Evolutionary conservation across 1,284 basidiomycete species (phyloP), one percentile per base, ranked within the genome.

Genomic region (Ustilago tritici): DNA sequence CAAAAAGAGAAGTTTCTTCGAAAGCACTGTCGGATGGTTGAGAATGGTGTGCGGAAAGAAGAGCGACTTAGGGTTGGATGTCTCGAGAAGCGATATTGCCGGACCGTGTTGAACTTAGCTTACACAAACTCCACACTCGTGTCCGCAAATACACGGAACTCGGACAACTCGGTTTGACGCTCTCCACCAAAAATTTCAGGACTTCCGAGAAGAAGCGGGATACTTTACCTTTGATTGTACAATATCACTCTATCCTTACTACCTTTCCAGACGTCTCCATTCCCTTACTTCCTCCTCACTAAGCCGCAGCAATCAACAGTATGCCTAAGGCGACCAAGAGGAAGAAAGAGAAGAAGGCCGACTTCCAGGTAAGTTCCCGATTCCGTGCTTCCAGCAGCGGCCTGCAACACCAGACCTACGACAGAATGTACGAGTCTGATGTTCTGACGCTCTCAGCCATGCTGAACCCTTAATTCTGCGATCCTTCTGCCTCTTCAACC

Each of bases 271-370:
- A 28, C 12, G 41, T 60, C 32, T 15, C 6, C n/a, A 34, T 2
- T 9, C 36, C 10, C 40, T 35, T 32, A 3, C 12, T 40, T 43
- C 19, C 32, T 60, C 5, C 28, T 53, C 15, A 34, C 23, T 17
- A 15, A 10, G 31, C n/a, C 49, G 10, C n/a, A 15, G 23, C 38
- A 11, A 23, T 19, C 15, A 14, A 59, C 46, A 61, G 41, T n/a
- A 80, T 80, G 78, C 67, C 71, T 7, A 80, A 80, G 58, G 65
- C 75, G 38, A 59, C 78, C 12, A 80, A 80, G 58, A 62, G 74
- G 46, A 72, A 76, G 57, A 74, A 71, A 41, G 74, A 74, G 50
- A 76, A 73, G 54, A 67, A 77, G 54, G 75, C 70, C 7, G 78
- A 80, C 65, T 80, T 80, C 36, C 70, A 77, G 60, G 75, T 72